phyloP scores from a whole-genome alignment of 2,329 filamentous ascomycete genomes.

The Paecilomyces dactylethromorphus region DNA sequence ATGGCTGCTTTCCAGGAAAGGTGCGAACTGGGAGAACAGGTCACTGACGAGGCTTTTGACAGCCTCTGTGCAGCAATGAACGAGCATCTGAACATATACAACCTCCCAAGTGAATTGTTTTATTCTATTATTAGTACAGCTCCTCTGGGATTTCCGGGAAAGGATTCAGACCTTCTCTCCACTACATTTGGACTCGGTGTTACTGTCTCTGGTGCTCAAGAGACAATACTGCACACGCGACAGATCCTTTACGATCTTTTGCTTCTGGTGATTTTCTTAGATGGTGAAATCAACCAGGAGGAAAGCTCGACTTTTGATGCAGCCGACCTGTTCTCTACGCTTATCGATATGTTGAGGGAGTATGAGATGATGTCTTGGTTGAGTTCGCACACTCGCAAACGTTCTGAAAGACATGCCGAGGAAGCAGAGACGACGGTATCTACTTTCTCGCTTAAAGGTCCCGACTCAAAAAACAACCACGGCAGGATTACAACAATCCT shows the following conservation, averaged over 20 bases:
- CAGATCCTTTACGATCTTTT: constrained; percentile 75
- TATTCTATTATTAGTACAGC: constrained; percentile 45
- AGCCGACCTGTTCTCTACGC: constrained; percentile 50
- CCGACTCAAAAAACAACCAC: constrained; percentile 13
- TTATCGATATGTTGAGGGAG: constrained; percentile 65
- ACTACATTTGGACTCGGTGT: constrained; percentile 72
- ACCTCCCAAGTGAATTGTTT: constrained; percentile 46
- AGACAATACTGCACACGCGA: constrained; percentile 67
- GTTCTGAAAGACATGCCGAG: constrained; percentile 16
- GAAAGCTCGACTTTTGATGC: constrained; percentile 63
- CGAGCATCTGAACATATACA: constrained; percentile 50
- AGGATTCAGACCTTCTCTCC: constrained; percentile 38
- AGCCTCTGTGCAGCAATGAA: constrained; percentile 65
- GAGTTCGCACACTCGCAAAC: constrained; percentile 38
- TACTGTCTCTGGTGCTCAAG: constrained; percentile 69
- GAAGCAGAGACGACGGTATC: constrained; percentile 17
- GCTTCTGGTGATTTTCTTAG: constrained; percentile 77
- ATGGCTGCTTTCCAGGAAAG: constrained; percentile 74
- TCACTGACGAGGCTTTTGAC: constrained; percentile 74
- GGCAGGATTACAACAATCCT: constrained; percentile 30
- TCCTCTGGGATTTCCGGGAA: constrained; percentile 32
- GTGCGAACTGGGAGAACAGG: constrained; percentile 68
- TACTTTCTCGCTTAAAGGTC: constrained; percentile 18
- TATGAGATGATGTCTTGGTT: constrained; percentile 65
- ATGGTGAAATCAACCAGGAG: constrained; percentile 70